phyloP scores from a whole-genome alignment of 768 basidiomycete genomes.

The Boletus eberwhitei region DNA sequence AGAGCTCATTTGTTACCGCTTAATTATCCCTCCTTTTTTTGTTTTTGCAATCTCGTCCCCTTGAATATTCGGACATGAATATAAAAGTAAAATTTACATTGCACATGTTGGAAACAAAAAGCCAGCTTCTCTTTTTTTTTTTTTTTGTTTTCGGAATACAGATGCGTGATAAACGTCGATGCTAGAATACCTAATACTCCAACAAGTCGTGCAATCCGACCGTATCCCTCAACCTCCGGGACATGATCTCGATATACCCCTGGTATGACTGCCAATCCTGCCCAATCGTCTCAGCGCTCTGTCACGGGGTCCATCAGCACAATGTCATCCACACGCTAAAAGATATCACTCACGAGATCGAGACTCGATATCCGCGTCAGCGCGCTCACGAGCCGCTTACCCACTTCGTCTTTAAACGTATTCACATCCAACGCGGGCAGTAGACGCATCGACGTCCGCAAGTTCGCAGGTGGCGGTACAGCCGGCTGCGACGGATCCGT shows the following conservation, averaged over 20 bases:
- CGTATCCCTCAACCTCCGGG: conserved; percentile 62
- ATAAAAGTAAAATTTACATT: not conserved
- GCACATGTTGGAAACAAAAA: not conserved
- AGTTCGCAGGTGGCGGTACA: conserved; percentile 23
- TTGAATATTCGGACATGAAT: not conserved
- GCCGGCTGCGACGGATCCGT: conserved; percentile 20
- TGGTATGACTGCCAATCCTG: conserved; percentile 60
- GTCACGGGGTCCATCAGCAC: conserved; percentile 8
- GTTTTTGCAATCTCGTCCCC: not conserved
- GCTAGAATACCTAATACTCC: conserved; percentile 13
- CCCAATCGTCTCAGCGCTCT: conserved; percentile 45
- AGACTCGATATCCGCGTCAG: conserved; percentile 53
- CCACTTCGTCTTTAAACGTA: conserved; percentile 55
- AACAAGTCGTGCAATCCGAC: conserved; percentile 50
- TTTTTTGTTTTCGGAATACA: not conserved
- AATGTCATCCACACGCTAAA: not conserved
- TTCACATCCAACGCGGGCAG: conserved; percentile 55
- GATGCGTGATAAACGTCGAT: not conserved
- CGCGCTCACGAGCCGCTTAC: conserved; percentile 50
- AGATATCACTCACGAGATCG: conserved; percentile 41
- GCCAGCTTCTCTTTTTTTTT: not conserved
- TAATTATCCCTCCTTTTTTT: conserved; percentile 5
- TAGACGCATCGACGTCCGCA: conserved; percentile 52
- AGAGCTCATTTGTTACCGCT: not conserved
- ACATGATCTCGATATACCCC: conserved; percentile 75